Base-by-base conservation (phyloP, 768 basidiomycete genomes). In the Lyophyllum shimeji region DNA sequence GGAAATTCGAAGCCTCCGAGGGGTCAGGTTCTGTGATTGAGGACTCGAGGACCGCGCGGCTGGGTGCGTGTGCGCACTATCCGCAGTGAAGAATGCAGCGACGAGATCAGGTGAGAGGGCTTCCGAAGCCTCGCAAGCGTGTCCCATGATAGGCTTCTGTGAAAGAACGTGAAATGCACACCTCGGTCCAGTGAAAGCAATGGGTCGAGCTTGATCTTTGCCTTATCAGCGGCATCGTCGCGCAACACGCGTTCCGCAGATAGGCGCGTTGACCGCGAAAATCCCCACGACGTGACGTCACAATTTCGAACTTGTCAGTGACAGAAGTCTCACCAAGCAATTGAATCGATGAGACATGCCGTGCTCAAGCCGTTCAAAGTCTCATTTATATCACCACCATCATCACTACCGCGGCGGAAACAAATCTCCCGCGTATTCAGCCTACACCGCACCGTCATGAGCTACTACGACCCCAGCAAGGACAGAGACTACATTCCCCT, bases 401-500 rank as follows among this genome's bases (percentile, higher is more conserved):
- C 47, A 53, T 46, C 52, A 17, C 31, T 33, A 6, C 23, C 44
- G 18, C 18, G 23, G 46, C 37, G n/a, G n/a, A n/a, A n/a, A n/a
- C n/a, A n/a, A n/a, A n/a, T n/a, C n/a, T n/a, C n/a, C n/a, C n/a
- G n/a, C n/a, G n/a, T n/a, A n/a, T n/a, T n/a, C n/a, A n/a, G n/a
- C n/a, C n/a, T n/a, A n/a, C 55, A 42, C 24, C 56, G 60, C 3
- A 52, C 53, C 4, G 29, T 58, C 21, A 83, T 82, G 84, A 87
- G 85, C 65, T 63, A 81, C 53, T 79, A 78, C 33, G 68, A 80
- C 24, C 85, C 85, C 27, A 64, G 65, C 47, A 65, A 74, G 55
- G 75, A 87, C 31, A 78, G 89, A 50, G 88, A 84, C 49, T 93
- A 93, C 67, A 69, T 86, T 46, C 75, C 87, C 20, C 87, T 93